Evolutionary conservation across 1,139 yeast species (phyloP).

Genomic region (Pichia sp.): DNA sequence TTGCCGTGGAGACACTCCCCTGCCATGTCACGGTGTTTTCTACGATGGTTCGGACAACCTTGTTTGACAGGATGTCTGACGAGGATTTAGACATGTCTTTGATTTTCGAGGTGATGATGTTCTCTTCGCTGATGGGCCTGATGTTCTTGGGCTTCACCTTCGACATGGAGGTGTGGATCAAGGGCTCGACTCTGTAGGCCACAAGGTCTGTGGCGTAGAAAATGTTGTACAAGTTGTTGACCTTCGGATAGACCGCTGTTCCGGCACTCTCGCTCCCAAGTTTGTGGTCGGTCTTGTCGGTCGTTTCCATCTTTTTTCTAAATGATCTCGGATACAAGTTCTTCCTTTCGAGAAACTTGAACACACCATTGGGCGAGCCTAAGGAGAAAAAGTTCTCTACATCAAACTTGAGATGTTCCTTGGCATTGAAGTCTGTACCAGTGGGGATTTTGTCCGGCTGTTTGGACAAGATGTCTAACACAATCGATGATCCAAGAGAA

Average conservation of each 20-base stretch:
- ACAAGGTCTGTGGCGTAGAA: constrained; percentile 90
- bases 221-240: constrained; percentile 63
- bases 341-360: constrained; percentile 62
- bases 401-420: constrained; percentile 53
- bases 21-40: constrained; percentile 19
- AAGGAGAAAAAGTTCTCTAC: constrained; percentile 73
- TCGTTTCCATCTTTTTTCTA: constrained; percentile 14
- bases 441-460: constrained; percentile 42
- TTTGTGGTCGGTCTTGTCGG: not conserved
- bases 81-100: constrained; percentile 36
- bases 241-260: constrained; percentile 41
- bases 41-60: constrained; percentile 19
- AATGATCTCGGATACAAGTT: constrained; percentile 43
- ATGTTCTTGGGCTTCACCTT: constrained; percentile 48
- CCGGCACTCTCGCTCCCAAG: constrained; percentile 1
- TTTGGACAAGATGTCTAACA: constrained; percentile 65
- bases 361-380: constrained; percentile 90
- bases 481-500: constrained; percentile 83
- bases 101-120: constrained; percentile 42
- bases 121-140: constrained; percentile 49
- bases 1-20: not conserved
- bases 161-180: constrained; percentile 54
- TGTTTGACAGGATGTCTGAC: constrained; percentile 34
- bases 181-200: constrained; percentile 81
- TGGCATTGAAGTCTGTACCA: constrained; percentile 27